These are phyloP conservation scores for Aspergillus arachidicola DNA, from an alignment of 2,329 filamentous ascomycete genomes.

Conservation along the genomic window DNA sequence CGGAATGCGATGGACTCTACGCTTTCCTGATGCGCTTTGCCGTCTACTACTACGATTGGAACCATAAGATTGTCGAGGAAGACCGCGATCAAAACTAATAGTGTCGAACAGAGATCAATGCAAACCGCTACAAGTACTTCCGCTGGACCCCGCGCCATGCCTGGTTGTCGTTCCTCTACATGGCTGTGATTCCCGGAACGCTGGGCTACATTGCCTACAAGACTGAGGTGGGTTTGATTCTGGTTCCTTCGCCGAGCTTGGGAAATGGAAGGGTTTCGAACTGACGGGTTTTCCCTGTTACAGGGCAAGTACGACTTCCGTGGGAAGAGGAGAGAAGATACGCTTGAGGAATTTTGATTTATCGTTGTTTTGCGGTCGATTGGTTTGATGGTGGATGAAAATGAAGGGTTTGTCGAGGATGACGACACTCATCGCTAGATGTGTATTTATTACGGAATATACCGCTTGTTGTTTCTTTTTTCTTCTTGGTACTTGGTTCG, in stretches of 20 bases:
- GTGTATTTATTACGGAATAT: conserved; percentile 38
- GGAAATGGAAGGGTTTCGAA: background rate
- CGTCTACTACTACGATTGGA: background rate
- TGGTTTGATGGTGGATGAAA: conserved; percentile 19
- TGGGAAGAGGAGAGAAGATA: conserved; percentile 85
- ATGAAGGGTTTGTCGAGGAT: background rate
- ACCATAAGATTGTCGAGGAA: background rate
- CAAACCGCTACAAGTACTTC: conserved; percentile 92
- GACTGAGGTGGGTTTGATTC: conserved; percentile 74
- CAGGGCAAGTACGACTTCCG: conserved; percentile 86
- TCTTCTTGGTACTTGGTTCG: background rate
- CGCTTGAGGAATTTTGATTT: conserved; percentile 72
- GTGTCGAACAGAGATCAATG: conserved; percentile 67
- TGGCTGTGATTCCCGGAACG: conserved; percentile 69
- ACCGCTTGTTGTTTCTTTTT: conserved; percentile 33
- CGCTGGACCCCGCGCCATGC: conserved; percentile 86
- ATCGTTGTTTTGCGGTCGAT: background rate
- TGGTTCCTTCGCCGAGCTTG: background rate
- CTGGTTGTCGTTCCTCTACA: conserved; percentile 76
- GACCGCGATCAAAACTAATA: background rate
- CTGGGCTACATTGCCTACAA: conserved; percentile 73
- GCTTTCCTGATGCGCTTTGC: background rate
- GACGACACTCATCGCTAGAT: conserved; percentile 18
- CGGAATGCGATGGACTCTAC: background rate
- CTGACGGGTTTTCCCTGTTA: conserved; percentile 20